Evolutionary conservation across 73 alveolate species (phyloP).

Genomic region (Paramecium tetraurelia): DNA sequence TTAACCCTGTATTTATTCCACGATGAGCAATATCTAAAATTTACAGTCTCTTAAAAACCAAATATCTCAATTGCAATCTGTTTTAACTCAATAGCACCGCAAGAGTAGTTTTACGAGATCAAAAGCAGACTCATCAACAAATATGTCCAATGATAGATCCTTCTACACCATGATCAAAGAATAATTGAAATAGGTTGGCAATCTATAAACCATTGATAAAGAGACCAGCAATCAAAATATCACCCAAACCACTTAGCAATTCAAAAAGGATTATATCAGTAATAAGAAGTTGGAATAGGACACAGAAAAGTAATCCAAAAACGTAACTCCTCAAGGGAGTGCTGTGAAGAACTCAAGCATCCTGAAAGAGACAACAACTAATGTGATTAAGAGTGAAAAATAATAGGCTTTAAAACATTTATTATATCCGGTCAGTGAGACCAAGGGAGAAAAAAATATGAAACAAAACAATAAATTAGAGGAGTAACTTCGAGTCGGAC

Average conservation of each 20-base stretch:
- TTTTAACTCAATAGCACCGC: neutral
- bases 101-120: neutral
- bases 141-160: slow-evolving; percentile 18
- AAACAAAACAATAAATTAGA: neutral
- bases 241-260: neutral
- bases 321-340: slow-evolving; percentile 3
- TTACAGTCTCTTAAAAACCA: neutral
- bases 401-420: neutral
- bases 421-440: neutral
- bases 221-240: neutral
- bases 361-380: neutral
- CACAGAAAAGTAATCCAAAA: neutral
- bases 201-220: neutral
- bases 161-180: slow-evolving; percentile 1
- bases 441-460: neutral
- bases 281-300: neutral
- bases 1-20: slow-evolving; percentile 13
- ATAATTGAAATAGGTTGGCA: neutral
- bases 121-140: neutral
- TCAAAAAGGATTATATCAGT: neutral
- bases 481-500: neutral
- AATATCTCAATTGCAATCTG: neutral
- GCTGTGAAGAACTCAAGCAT: neutral
- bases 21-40: neutral
- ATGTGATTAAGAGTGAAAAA: neutral